Base-by-base conservation (phyloP, 2,329 filamentous ascomycete genomes). In the Pseudogymnoascus pannorum region DNA sequence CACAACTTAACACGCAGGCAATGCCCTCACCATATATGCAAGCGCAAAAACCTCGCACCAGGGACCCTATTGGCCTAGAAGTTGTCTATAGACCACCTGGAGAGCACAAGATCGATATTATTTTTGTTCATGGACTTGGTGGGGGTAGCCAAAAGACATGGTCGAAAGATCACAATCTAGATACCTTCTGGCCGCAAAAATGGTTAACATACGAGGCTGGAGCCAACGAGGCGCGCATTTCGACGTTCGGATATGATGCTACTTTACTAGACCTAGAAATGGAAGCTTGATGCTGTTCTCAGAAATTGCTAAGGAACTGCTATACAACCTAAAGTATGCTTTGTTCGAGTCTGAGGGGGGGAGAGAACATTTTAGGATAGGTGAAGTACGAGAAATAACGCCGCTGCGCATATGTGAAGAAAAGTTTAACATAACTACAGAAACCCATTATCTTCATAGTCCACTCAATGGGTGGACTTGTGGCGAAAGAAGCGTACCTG, bases 391-490 rank as follows among this genome's bases (percentile, higher is more conserved):
- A 51, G 12, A n/a, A n/a, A n/a, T n/a, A 48, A 14, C 14, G 9
- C 9, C 29, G n/a, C 33, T n/a, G n/a, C n/a, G n/a, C n/a, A n/a
- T n/a, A n/a, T n/a, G n/a, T n/a, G n/a, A n/a, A n/a, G n/a, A n/a
- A n/a, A n/a, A n/a, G n/a, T n/a, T n/a, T n/a, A n/a, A n/a, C 2
- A n/a, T 9, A 36, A 1, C 14, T n/a, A 14, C 4, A 36, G 14
- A n/a, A 1, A 36, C n/a, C 33, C 4, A 72, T 79, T 16, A 72
- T 79, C 7, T 69, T 78, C 22, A 69, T 79, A 16, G 75, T 69
- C 4, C 77, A 79, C 64, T 76, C 74, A 36, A 77, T 79, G 76
- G 77, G 78, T 0, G 78, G 77, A n/a, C 58, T 73, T 2, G 66
- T 74, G 2, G 62, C 69, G 5, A 73, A 73, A 35, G 65, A 72